A percentile compares a stretch with the other conserved stretches of the same genome.
These are phyloP conservation scores for Monosporascus sp. DNA, from an alignment of 2,329 filamentous ascomycete genomes.

Conservation along the genomic window DNA sequence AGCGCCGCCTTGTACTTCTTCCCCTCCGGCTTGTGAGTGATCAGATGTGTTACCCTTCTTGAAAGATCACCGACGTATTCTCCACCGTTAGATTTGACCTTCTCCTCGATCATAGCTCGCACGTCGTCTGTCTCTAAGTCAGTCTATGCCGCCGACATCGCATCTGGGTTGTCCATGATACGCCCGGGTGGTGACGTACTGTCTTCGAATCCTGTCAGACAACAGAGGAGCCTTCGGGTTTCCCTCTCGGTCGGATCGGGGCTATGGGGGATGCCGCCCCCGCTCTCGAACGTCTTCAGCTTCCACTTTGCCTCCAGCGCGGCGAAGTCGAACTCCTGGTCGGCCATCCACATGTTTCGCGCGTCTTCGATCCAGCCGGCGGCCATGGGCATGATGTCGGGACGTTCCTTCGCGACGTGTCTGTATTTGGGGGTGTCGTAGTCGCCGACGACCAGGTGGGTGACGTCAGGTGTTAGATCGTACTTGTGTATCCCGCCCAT, in stretches of 20 bases:
- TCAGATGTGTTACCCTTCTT: constrained; percentile 78
- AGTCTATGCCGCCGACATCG: background rate
- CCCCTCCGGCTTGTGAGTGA: constrained; percentile 72
- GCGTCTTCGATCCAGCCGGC: constrained; percentile 82
- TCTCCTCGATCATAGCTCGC: constrained; percentile 64
- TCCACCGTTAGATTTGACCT: constrained; percentile 67
- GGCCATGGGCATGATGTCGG: constrained; percentile 78
- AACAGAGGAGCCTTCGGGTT: constrained; percentile 43
- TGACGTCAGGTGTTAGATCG: constrained; percentile 93
- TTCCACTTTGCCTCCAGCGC: constrained; percentile 63
- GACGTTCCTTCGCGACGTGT: constrained; percentile 85
- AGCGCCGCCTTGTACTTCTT: constrained; percentile 89
- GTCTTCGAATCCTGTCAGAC: constrained; percentile 54
- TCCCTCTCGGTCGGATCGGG: constrained; percentile 20
- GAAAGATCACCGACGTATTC: constrained; percentile 84
- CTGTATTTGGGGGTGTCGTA: constrained; percentile 90
- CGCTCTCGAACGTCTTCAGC: constrained; percentile 57
- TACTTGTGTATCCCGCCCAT: constrained; percentile 86
- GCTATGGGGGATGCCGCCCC: constrained; percentile 35
- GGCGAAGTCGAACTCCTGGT: constrained; percentile 67
- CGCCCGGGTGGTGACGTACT: constrained; percentile 23
- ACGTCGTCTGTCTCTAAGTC: constrained; percentile 46
- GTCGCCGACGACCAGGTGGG: constrained; percentile 86
- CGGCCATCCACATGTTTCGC: constrained; percentile 72
- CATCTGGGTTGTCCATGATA: background rate